Evolutionary conservation across 2,329 filamentous ascomycete species (phyloP).

Genomic region (Ustilaginoidea virens): DNA sequence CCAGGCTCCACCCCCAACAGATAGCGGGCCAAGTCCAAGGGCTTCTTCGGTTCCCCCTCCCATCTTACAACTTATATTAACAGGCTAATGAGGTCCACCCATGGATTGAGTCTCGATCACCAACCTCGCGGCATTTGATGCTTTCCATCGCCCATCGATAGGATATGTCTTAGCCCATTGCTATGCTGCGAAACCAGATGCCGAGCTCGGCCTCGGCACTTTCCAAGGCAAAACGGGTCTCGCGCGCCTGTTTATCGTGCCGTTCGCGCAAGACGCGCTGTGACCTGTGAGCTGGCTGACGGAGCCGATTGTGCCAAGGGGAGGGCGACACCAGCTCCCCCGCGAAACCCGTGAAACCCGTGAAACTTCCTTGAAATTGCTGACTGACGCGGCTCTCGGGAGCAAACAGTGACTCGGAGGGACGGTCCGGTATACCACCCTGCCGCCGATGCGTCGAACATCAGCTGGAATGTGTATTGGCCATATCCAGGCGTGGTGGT

Average conservation of each 20-base stretch:
- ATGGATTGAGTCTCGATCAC: background rate
- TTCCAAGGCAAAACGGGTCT: slow-evolving; percentile 14
- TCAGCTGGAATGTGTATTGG: slow-evolving; percentile 21
- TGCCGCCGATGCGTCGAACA: slow-evolving; percentile 23
- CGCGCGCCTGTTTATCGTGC: slow-evolving; percentile 16
- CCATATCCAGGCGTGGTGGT: slow-evolving; percentile 23
- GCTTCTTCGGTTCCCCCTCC: too few relatives aligned
- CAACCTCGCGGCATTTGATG: slow-evolving; percentile 6
- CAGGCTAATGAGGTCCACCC: slow-evolving; percentile 5
- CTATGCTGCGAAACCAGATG: slow-evolving; percentile 7
- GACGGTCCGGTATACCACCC: slow-evolving; percentile 19
- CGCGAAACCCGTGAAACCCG: background rate
- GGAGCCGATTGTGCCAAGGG: background rate
- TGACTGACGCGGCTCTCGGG: slow-evolving; percentile 5
- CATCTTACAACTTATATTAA: too few relatives aligned
- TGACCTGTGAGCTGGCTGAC: slow-evolving; percentile 13
- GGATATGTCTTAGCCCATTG: slow-evolving; percentile 5
- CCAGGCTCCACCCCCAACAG: too few relatives aligned
- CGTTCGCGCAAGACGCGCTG: slow-evolving; percentile 17
- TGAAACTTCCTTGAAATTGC: background rate
- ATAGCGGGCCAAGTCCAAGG: too few relatives aligned
- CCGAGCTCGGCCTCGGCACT: slow-evolving; percentile 7
- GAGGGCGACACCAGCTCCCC: background rate
- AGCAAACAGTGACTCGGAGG: slow-evolving; percentile 14
- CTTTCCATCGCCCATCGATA: slow-evolving; percentile 3